These are phyloP conservation scores for Epithemia pelagica DNA, from an alignment of 108 stramenopile species.

Conservation along the genomic window DNA sequence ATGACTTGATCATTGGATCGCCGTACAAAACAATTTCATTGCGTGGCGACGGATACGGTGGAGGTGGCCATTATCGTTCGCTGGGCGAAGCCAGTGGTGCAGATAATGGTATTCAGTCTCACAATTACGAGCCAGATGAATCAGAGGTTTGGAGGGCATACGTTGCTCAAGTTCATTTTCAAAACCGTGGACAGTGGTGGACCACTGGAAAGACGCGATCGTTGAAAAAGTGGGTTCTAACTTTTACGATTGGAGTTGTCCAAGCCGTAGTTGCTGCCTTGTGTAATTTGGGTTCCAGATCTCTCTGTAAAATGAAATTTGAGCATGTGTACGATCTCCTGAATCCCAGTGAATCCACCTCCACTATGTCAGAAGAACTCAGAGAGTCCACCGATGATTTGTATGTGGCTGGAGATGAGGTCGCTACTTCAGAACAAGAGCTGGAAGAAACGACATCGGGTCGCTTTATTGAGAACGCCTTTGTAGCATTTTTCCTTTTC, in stretches of 20 bases:
- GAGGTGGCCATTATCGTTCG: conserved; percentile 21
- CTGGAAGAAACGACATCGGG: conserved; percentile 10
- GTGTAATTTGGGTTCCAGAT: conserved; percentile 52
- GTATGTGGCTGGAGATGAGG: conserved; percentile 32
- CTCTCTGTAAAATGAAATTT: conserved; percentile 50
- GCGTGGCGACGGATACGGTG: conserved; percentile 48
- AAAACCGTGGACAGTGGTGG: conserved; percentile 89
- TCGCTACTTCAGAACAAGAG: conserved; percentile 27
- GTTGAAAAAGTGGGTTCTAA: conserved; percentile 75
- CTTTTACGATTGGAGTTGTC: conserved; percentile 71
- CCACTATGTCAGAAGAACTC: conserved; percentile 11
- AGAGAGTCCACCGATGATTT: conserved; percentile 31
- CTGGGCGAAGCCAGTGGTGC: not conserved
- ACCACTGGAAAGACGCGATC: conserved; percentile 76
- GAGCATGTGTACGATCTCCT: conserved; percentile 64
- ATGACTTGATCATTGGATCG: not conserved
- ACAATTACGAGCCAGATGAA: conserved; percentile 88
- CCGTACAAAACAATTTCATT: conserved; percentile 13
- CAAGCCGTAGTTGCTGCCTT: conserved; percentile 64
- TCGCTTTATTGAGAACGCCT: conserved; percentile 46
- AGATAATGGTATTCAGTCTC: conserved; percentile 48
- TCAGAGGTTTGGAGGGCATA: conserved; percentile 83
- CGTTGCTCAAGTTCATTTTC: conserved; percentile 73
- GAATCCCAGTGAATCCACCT: conserved; percentile 15
- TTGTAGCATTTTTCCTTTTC: conserved; percentile 64